These are phyloP conservation scores for Gnomoniopsis smithogilvyi DNA, from an alignment of 2,329 filamentous ascomycete genomes.

Conservation along the genomic window DNA sequence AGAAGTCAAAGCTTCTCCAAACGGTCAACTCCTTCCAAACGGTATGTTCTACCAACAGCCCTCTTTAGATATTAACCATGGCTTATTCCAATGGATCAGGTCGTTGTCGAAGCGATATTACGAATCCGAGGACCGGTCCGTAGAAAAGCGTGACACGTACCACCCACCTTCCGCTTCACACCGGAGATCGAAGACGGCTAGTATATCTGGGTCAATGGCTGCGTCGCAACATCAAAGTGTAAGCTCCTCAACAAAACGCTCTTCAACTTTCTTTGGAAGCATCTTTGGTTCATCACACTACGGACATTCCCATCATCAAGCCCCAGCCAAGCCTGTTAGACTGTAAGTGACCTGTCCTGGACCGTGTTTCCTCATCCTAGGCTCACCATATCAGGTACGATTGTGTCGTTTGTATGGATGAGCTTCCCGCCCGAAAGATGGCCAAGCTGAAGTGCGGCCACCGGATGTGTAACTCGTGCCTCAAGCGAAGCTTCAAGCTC, in stretches of 20 bases:
- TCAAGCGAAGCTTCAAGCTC: constrained; percentile 70
- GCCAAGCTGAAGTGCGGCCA: constrained; percentile 76
- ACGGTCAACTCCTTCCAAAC: constrained; percentile 25
- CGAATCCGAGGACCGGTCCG: constrained; percentile 28
- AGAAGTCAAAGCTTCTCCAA: constrained; percentile 23
- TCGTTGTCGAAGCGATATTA: constrained; percentile 23
- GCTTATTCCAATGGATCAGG: constrained; percentile 15
- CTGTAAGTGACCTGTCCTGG: constrained; percentile 21
- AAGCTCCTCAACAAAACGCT: constrained; percentile 33
- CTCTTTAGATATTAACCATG: background rate
- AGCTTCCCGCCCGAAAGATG: constrained; percentile 59
- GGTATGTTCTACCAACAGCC: constrained; percentile 24
- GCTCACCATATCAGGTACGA: constrained; percentile 49
- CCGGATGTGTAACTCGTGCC: constrained; percentile 74
- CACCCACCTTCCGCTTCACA: constrained; percentile 25
- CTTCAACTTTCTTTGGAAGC: constrained; percentile 31
- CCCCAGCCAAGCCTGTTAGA: constrained; percentile 22
- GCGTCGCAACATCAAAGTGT: constrained; percentile 31
- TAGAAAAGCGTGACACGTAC: constrained; percentile 23
- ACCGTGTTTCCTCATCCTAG: constrained; percentile 14
- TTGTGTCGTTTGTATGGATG: constrained; percentile 72
- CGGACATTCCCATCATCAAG: constrained; percentile 16
- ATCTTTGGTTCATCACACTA: constrained; percentile 27
- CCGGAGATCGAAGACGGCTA: constrained; percentile 31
- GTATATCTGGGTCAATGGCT: constrained; percentile 30